Evolutionary conservation across 257 asterid species (phyloP).

Genomic region (Pogostemon cablin): DNA sequence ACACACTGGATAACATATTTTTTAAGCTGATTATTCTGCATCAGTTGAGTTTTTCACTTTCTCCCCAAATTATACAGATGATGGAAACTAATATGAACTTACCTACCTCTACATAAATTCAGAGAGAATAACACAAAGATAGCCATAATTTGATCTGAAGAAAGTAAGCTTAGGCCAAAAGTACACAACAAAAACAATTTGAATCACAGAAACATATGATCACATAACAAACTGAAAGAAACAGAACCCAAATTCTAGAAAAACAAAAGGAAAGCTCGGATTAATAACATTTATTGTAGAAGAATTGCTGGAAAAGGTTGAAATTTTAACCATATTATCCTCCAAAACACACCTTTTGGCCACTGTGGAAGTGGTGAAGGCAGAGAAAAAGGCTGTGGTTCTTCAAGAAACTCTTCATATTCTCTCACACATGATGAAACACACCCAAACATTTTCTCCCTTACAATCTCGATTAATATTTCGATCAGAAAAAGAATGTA

Average conservation of each 20-base stretch:
- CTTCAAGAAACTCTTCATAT: slow-evolving; percentile 39
- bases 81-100: not conserved
- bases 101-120: not conserved
- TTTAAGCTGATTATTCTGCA: not conserved
- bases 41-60: not conserved
- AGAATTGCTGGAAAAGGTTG: not conserved
- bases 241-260: slow-evolving; percentile 20
- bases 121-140: not conserved
- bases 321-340: slow-evolving; percentile 14
- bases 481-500: not conserved
- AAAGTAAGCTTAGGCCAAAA: slow-evolving; percentile 20
- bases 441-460: slow-evolving; percentile 49
- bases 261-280: not conserved
- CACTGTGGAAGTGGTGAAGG: slow-evolving; percentile 77
- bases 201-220: slow-evolving; percentile 15
- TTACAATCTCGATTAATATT: slow-evolving; percentile 21
- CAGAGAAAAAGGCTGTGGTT: slow-evolving; percentile 54
- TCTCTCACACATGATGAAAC: slow-evolving; percentile 36
- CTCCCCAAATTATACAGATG: not conserved
- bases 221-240: not conserved
- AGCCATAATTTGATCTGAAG: slow-evolving; percentile 19
- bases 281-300: not conserved
- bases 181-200: slow-evolving; percentile 9
- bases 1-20: slow-evolving; percentile 1
- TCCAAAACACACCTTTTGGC: slow-evolving; percentile 63